Percentiles rank a stretch among this genome's conserved stretches.
phyloP scores from a whole-genome alignment of 1,284 basidiomycete species.

The Kwoniella shivajii region DNA sequence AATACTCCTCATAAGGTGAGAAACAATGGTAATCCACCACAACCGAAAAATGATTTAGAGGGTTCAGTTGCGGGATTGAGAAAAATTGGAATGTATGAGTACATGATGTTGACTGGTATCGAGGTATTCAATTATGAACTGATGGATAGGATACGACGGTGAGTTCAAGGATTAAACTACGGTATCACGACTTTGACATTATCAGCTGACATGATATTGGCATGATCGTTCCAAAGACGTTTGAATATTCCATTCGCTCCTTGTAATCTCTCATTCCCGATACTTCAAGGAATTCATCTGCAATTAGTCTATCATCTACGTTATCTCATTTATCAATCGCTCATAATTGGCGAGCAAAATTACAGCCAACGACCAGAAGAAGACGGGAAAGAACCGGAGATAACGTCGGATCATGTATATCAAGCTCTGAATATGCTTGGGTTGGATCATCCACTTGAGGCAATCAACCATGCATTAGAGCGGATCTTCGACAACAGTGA shows the following conservation, averaged over 20 bases:
- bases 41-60: not conserved
- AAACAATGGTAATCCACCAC: too few species aligned
- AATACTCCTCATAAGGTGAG: too few species aligned
- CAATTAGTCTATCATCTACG: constrained; percentile 23
- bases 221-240: too few species aligned
- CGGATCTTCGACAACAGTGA: not conserved
- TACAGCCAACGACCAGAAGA: constrained; percentile 4
- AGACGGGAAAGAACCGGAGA: constrained; percentile 1
- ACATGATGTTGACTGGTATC: constrained; percentile 11
- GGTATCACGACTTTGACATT: too few species aligned
- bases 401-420: constrained; percentile 11
- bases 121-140: constrained; percentile 30
- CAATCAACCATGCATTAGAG: not conserved
- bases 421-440: constrained; percentile 7
- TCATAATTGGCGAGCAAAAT: constrained; percentile 25
- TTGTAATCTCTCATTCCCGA: constrained; percentile 15
- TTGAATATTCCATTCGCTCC: not conserved
- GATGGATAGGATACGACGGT: constrained; percentile 5
- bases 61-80: constrained; percentile 2
- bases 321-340: constrained; percentile 20
- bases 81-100: constrained; percentile 12
- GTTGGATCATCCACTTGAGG: not conserved
- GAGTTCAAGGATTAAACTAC: too few species aligned
- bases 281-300: constrained; percentile 21
- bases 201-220: too few species aligned